Percentiles rank a stretch among this genome's conserved stretches.
These are phyloP conservation scores for Tagetes erecta DNA, from an alignment of 129 eudicot species.

Conservation along the genomic window DNA sequence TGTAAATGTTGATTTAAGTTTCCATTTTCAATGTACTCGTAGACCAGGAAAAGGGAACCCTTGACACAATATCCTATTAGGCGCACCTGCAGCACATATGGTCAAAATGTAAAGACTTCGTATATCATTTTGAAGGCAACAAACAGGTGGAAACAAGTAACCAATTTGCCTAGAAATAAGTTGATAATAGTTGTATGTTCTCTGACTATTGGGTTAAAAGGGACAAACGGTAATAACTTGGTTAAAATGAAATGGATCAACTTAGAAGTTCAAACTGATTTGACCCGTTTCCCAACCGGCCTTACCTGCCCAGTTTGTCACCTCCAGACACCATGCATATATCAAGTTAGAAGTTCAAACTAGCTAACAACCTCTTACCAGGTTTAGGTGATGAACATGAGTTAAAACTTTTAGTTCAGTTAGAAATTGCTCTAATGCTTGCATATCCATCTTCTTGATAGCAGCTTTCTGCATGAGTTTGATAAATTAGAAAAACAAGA, in stretches of 20 bases:
- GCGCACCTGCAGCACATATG: slow-evolving; percentile 61
- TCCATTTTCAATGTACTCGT: slow-evolving; percentile 86
- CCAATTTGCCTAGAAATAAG: background rate
- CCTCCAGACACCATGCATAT: background rate
- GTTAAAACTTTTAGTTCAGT: slow-evolving; percentile 89
- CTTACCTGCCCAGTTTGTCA: background rate
- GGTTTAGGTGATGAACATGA: slow-evolving; percentile 85
- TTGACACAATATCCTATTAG: slow-evolving; percentile 89
- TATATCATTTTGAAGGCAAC: background rate
- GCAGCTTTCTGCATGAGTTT: slow-evolving; percentile 70
- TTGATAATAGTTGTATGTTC: background rate
- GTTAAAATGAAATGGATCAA: background rate
- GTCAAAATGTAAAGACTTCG: background rate
- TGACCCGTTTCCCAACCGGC: background rate
- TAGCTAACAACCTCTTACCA: slow-evolving; percentile 47
- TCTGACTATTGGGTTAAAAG: background rate
- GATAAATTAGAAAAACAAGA: slow-evolving; percentile 6
- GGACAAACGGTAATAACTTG: background rate
- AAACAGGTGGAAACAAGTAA: background rate
- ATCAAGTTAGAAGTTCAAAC: slow-evolving; percentile 1
- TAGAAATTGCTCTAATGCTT: slow-evolving; percentile 76
- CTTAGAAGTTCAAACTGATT: too few relatives aligned
- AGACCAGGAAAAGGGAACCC: slow-evolving; percentile 83
- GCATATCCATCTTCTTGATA: slow-evolving; percentile 92
- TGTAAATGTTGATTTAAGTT: slow-evolving; percentile 85